Base-by-base conservation (phyloP, 495 filamentous ascomycete species). In the Trichocladium antarcticum region DNA sequence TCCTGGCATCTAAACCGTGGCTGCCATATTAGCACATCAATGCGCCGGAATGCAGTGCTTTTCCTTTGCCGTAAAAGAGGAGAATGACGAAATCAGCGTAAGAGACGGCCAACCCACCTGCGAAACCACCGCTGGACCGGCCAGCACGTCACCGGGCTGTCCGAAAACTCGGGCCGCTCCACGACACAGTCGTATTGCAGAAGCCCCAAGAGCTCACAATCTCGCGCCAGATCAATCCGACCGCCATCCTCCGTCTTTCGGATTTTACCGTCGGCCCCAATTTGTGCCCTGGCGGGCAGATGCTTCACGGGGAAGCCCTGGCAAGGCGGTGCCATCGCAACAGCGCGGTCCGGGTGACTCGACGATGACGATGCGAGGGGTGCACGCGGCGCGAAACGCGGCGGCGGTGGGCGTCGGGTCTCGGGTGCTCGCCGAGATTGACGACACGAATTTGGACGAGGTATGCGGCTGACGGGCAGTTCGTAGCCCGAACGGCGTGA, bases 111-210 rank as follows among this genome's bases (percentile, higher is more conserved):
- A 40, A 67, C 82, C 67, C 65, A 95, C 89, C 74, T 71, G 63
- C 89, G 75, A 70, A 93, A 94, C 57, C 85, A 73, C 59, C 86
- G 74, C 61, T 86, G 76, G 12, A 93, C 68, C 10, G 85, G 83
- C 68, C 77, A 74, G 62, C 89, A 95, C 39, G 75, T 68, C 15
- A 88, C 75, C 21, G 72, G 66, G 14, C 79, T 77, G 20, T 78
- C 61, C 38, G 51, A 47, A 32, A 72, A 56, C 17, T 73, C 72
- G 34, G 79, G 69, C 1, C 72, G 72, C 47, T 75, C 68, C 46
- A 85, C 69, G 54, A 81, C 70, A 63, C 89, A 94, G 3, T 79
- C 77, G 66, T 92, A 94, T 67, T 95, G 89, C 51, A 86, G 64
- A 72, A 95, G 72, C 65, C 85, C 81, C 45, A 84, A 62, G 27